Base-by-base conservation (phyloP, 331 rosid species). In the Phaseolus coccineus region DNA sequence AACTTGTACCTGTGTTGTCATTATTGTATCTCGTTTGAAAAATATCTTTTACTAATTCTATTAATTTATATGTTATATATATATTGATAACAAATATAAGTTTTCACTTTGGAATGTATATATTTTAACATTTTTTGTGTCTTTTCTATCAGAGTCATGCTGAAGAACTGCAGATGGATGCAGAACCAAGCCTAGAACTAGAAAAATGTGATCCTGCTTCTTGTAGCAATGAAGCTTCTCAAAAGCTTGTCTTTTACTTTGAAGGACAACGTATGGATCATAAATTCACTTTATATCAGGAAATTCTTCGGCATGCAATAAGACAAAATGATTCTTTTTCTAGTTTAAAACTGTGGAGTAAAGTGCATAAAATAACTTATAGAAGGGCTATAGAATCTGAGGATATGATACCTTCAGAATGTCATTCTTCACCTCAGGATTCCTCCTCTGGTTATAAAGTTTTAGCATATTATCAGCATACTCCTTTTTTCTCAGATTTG, bases 201-300 rank as follows among this genome's bases (percentile, higher is more conserved):
- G 86, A 79, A 72, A 81, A 53, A 62, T 85, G 86, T 74, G 67
- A 72, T 83, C 71, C 52, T 61, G 73, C 80, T 76, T 78, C 89
- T 80, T 81, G 82, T 72, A 86, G 92, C 74, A 67, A 78, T 65
- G 82, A 85, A 76, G 84, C 84, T 82, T 73, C 84, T 77, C 88
- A 82, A 2, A 93, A 89, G 76, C 89, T 96, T 84, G 79, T 81
- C 62, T 88, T 93, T 87, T 88, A 75, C 79, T 90, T 91, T 31
- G 98, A 90, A 53, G 97, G 89, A 81, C 88, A 91, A 77, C 84
- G 77, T 74, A 83, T 96, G 69, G 90, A 90, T 68, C 85, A 70
- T 78, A 77, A 83, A 33, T 70, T 84, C 86, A 91, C 93, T 19
- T 53, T 96, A 30, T 96, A 96, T 83, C 99, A 96, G 86, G 92